phyloP scores from a whole-genome alignment of 768 basidiomycete genomes.

The Leucocoprinus birnbaumii region DNA sequence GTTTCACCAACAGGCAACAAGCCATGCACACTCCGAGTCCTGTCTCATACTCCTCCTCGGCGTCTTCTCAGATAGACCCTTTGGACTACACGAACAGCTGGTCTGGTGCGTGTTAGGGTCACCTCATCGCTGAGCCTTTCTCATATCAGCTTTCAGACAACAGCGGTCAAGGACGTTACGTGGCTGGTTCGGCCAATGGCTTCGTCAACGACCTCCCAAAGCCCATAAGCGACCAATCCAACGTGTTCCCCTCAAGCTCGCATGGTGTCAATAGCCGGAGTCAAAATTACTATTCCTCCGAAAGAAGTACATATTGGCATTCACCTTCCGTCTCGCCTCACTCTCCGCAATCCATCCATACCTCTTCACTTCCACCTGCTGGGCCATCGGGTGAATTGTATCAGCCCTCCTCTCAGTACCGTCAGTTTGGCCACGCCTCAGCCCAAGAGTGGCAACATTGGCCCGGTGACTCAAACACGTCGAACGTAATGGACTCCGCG shows the following conservation, averaged over 20 bases:
- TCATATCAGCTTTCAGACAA: neutral
- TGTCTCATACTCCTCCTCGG: slow-evolving; percentile 6
- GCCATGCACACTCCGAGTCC: slow-evolving; percentile 7
- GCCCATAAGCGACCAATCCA: neutral
- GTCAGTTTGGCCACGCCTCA: neutral
- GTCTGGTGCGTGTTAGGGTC: neutral
- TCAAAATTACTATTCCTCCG: slow-evolving; percentile 8
- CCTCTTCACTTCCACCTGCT: slow-evolving; percentile 2
- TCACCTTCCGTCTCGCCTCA: slow-evolving; percentile 9
- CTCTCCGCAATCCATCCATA: neutral
- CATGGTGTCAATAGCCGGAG: neutral
- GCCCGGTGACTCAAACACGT: neutral
- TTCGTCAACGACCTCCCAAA: slow-evolving; percentile 7
- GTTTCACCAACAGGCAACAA: slow-evolving; percentile 8
- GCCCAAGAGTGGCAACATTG: slow-evolving; percentile 7
- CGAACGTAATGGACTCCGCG: neutral
- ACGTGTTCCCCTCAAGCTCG: slow-evolving; percentile 4
- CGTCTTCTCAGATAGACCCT: slow-evolving; percentile 5
- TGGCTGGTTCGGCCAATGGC: neutral
- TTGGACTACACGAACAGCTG: slow-evolving; percentile 3
- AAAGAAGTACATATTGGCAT: slow-evolving; percentile 7
- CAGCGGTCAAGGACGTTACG: slow-evolving; percentile 1
- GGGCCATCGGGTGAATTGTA: neutral
- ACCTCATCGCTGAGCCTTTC: neutral
- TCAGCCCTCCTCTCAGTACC: neutral